These are phyloP conservation scores for Begonia loranthoides DNA, from an alignment of 306 rosid species.

Conservation along the genomic window DNA sequence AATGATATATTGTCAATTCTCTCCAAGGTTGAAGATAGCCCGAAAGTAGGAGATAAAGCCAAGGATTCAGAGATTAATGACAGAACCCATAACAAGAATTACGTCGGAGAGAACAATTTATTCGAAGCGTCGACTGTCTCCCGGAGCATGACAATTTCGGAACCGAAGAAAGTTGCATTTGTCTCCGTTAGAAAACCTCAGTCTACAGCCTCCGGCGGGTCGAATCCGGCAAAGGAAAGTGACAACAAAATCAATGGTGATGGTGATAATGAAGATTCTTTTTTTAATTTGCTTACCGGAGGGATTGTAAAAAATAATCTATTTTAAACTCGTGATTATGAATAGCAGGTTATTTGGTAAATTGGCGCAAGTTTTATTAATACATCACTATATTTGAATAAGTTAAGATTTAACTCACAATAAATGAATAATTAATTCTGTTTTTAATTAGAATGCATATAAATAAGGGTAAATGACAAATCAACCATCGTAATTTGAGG, in stretches of 20 bases:
- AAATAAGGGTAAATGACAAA: no score
- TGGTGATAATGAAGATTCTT: slow-evolving; percentile 20
- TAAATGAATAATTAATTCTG: no score
- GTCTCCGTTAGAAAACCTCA: slow-evolving; percentile 36
- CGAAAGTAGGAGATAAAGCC: slow-evolving; percentile 10
- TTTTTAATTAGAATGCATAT: no score
- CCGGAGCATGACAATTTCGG: no score
- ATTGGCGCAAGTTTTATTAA: no score
- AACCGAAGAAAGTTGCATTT: slow-evolving; percentile 56
- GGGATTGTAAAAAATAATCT: slow-evolving; percentile 31
- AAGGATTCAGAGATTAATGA: slow-evolving; percentile 9
- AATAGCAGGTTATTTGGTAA: slow-evolving; percentile 2
- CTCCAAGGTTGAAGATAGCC: slow-evolving; percentile 6
- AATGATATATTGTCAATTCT: slow-evolving; percentile 17
- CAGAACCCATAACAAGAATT: slow-evolving; percentile 5
- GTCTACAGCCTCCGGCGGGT: slow-evolving; percentile 3
- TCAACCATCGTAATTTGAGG: no score
- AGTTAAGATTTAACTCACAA: no score
- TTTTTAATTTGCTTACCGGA: slow-evolving; percentile 30
- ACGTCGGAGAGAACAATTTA: slow-evolving; percentile 14
- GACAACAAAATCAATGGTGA: slow-evolving; percentile 17
- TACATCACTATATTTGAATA: no score
- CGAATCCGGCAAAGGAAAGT: slow-evolving; percentile 1
- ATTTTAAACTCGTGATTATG: slow-evolving; percentile 14
- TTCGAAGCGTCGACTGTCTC: slow-evolving; percentile 14